Evolutionary conservation across 768 basidiomycete species (phyloP).

Genomic region (Pleurotus salmoneostramineus): DNA sequence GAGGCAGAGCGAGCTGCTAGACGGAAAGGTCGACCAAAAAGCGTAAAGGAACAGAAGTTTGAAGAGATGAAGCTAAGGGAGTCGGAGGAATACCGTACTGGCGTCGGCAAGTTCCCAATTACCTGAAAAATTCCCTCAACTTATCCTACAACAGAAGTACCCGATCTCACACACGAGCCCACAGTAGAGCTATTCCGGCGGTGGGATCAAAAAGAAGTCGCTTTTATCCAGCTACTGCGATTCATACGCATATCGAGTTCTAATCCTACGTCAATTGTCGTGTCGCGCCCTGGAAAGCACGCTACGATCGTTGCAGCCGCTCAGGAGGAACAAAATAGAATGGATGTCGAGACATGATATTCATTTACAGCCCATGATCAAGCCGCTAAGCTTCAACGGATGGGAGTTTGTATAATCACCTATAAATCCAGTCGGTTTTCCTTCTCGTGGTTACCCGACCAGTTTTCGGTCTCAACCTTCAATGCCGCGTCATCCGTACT

Average conservation of each 20-base stretch:
- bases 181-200: conserved; percentile 68
- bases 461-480: too few relatives aligned
- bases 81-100: conserved; percentile 71
- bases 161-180: conserved; percentile 70
- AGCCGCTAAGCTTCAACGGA: too few relatives aligned
- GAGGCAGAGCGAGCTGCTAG: conserved; percentile 56
- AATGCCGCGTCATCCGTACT: too few relatives aligned
- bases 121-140: background rate
- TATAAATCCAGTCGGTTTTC: too few relatives aligned
- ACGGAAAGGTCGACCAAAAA: conserved; percentile 75
- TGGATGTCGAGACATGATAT: too few relatives aligned
- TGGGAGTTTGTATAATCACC: too few relatives aligned
- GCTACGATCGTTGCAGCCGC: conserved; percentile 19
- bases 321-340: too few relatives aligned
- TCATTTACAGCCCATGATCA: too few relatives aligned
- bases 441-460: too few relatives aligned
- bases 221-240: conserved; percentile 67
- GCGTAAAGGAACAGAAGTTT: conserved; percentile 57
- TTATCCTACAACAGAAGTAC: conserved; percentile 51
- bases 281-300: conserved; percentile 65
- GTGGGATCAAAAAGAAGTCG: conserved; percentile 77
- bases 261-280: conserved; percentile 38
- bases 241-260: conserved; percentile 72
- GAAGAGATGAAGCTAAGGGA: conserved; percentile 72
- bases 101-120: conserved; percentile 55